phyloP scores from a whole-genome alignment of 805 yeast genomes.

The Candida yuanshanica region DNA sequence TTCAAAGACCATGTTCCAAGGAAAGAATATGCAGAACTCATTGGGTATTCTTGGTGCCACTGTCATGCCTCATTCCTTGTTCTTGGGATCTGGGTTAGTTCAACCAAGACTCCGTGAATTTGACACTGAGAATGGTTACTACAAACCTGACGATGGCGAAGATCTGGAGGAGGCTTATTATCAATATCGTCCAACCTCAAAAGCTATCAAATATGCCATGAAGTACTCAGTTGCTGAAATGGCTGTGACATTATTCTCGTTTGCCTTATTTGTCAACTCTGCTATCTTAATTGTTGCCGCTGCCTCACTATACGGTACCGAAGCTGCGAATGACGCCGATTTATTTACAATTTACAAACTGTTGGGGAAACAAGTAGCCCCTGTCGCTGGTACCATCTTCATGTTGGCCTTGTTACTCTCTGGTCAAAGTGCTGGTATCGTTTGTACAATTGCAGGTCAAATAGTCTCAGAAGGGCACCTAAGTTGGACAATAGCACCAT shows the following conservation, averaged over 20 bases:
- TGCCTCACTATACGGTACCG: conserved; percentile 63
- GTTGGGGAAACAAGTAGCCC: conserved; percentile 55
- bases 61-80: conserved; percentile 88
- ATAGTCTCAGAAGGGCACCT: conserved; percentile 89
- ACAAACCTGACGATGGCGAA: conserved; percentile 23
- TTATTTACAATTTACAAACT: conserved; percentile 69
- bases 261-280: conserved; percentile 83
- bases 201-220: conserved; percentile 69
- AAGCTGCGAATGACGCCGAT: conserved; percentile 74
- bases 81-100: conserved; percentile 80
- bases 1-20: conserved; percentile 41
- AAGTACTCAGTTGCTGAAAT: conserved; percentile 70
- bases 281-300: conserved; percentile 82
- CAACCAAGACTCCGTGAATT: conserved; percentile 77
- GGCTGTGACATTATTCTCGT: conserved; percentile 60
- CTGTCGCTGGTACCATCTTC: conserved; percentile 77
- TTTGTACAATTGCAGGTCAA: conserved; percentile 91
- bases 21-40: conserved; percentile 64
- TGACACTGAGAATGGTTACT: conserved; percentile 55
- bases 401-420: conserved; percentile 79
- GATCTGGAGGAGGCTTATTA: conserved; percentile 33
- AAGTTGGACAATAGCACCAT: conserved; percentile 74
- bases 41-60: conserved; percentile 89
- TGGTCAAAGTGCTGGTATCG: conserved; percentile 89
- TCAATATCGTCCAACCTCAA: conserved; percentile 59